Percentiles rank a stretch among this genome's conserved stretches.
Conservation (phyloP, 108 stramenopile genomes). For the Fistulifera solaris region DNA sequence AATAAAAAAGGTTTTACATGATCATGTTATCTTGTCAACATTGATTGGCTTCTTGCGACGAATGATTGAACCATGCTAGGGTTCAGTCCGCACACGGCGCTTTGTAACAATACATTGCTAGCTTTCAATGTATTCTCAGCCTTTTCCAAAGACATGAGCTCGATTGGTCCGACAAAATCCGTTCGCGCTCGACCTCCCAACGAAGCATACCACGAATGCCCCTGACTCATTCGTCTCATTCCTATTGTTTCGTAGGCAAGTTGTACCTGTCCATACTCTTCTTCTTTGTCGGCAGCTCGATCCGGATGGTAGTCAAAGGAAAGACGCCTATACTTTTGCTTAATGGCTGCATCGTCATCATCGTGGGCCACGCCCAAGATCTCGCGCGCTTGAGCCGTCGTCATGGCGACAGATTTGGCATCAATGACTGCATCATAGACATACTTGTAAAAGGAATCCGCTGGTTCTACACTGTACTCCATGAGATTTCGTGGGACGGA, state of each 20-base stretch:
- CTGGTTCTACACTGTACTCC: conserved; percentile 60
- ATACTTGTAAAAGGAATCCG: conserved; percentile 52
- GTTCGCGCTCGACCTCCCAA: conserved; percentile 64
- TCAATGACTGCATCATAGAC: conserved; percentile 66
- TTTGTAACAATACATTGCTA: conserved; percentile 16
- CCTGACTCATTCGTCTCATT: conserved; percentile 30
- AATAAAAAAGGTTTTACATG: too few species aligned
- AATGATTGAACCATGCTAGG: conserved; percentile 61
- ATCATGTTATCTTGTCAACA: too few species aligned
- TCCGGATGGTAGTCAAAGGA: conserved; percentile 67
- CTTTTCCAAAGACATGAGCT: conserved; percentile 38
- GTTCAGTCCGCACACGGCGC: conserved; percentile 50
- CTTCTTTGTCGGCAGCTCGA: conserved; percentile 43
- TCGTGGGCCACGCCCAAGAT: conserved; percentile 10
- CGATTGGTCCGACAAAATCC: conserved; percentile 49
- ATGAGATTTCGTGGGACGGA: conserved; percentile 48
- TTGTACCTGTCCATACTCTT: conserved; percentile 42
- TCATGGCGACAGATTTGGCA: conserved; percentile 52
- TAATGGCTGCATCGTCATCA: conserved; percentile 36
- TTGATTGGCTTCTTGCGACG: conserved; percentile 26
- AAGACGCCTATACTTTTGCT: conserved; percentile 53
- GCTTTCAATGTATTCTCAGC: conserved; percentile 27
- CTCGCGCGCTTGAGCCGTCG: conserved; percentile 31
- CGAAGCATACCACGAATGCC: conserved; percentile 71
- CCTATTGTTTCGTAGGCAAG: conserved; percentile 60